A percentile compares a stretch with the other conserved stretches of the same genome.
phyloP scores from a whole-genome alignment of 2,329 filamentous ascomycete genomes.

The Cladosporium sp. region DNA sequence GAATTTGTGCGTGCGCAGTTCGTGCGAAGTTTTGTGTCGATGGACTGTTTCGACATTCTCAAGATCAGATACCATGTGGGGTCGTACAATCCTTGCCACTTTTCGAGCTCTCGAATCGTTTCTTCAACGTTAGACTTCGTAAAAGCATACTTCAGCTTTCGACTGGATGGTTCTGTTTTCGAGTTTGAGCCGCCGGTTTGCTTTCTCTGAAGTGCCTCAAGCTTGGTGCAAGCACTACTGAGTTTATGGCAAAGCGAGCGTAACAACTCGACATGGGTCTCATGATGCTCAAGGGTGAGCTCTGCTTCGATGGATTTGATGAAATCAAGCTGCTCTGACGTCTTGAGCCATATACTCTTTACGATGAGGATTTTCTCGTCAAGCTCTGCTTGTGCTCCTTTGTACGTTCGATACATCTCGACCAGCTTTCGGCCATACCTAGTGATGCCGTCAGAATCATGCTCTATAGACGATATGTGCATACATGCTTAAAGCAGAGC shows the following conservation, averaged over 20 bases:
- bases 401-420: neutral
- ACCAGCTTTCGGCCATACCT: neutral
- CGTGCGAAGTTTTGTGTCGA: too few species aligned
- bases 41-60: slow-evolving; percentile 12
- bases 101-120: slow-evolving; percentile 36
- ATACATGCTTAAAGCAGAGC: neutral
- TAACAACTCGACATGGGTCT: neutral
- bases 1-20: too few species aligned
- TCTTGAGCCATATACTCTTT: neutral
- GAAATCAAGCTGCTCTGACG: neutral
- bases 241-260: neutral
- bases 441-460: neutral
- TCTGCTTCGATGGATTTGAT: neutral
- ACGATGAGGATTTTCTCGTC: neutral
- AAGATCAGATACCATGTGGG: slow-evolving; percentile 41
- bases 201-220: neutral
- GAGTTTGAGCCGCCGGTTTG: neutral
- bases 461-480: too few species aligned
- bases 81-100: slow-evolving; percentile 39
- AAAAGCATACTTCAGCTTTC: neutral
- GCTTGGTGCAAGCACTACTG: neutral
- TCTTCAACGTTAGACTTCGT: slow-evolving; percentile 28
- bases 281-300: neutral
- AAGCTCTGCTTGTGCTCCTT: neutral
- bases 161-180: too few species aligned